Base-by-base conservation (phyloP, 2,329 filamentous ascomycete genomes). In the Zymoseptoria tritici region DNA sequence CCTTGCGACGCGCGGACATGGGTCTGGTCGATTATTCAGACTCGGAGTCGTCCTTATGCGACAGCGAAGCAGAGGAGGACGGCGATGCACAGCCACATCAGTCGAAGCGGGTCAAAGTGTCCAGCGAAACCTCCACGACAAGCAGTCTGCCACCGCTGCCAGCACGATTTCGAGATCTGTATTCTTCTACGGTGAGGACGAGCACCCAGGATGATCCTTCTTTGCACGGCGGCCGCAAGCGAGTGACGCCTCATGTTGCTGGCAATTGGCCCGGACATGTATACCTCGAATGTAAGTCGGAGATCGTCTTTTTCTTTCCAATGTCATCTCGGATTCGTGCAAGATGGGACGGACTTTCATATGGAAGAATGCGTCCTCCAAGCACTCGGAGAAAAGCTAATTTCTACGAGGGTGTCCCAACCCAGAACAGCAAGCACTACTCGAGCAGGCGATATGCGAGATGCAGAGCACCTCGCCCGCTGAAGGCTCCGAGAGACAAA, bases 211-310 rank as follows among this genome's bases (percentile, higher is more conserved):
- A 97, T 75, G 89, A 96, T 71, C 91, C 93, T 0, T 80, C 81
- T 61, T 79, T 97, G 60, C 94, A 99, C 73, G 88, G 88, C 31
- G 94, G 94, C 57, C 86, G 93, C 52, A 90, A 87, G 71, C 84
- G 94, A 50, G 83, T 87, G 59, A 89, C 85, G 54, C 92, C 93
- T 22, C 94, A 99, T 75, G 80, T 93, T 24, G 84, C 86, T 60
- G 94, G 94, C 61, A 90, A 91, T 73, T 99, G 94, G 94, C 91
- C 93, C 1, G 91, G 87, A 36, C 93, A 97, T 75, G 73, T 97
- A 52, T 97, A 96, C 73, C 80, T 96, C 59, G 93, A 97, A 78
- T 99, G 94, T 95, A 80, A 76, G 85, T 78, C 54, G 9, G 50
- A 36, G n/a, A 52, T 53, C 21, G 53, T 31, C n/a, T 57, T 36